Conservation (phyloP, 2,329 filamentous ascomycete genomes). For the Ambrosiella cleistominuta region DNA sequence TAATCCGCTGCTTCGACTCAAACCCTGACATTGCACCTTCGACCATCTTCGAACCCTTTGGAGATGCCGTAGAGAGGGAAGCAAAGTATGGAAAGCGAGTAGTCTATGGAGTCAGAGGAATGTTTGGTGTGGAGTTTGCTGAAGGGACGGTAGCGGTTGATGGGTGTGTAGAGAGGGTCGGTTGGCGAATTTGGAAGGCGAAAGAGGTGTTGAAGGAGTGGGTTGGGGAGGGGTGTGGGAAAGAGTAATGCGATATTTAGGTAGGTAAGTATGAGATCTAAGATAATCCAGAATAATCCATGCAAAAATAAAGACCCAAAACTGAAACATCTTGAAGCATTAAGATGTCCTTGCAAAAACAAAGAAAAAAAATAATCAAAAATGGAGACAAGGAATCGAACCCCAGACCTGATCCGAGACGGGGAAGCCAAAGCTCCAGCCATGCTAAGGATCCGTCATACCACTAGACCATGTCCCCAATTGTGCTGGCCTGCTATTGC, state of each 20-base stretch:
- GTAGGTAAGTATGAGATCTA: slow-evolving; percentile 19
- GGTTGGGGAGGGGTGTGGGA: neutral
- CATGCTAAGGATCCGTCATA: slow-evolving; percentile 11
- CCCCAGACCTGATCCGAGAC: slow-evolving; percentile 3
- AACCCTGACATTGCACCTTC: slow-evolving; percentile 80
- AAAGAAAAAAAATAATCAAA: neutral
- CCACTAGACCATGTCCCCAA: slow-evolving; percentile 11
- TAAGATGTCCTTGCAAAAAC: neutral
- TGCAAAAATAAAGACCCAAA: too few species aligned
- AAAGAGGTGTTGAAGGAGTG: slow-evolving; percentile 71
- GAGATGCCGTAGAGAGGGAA: slow-evolving; percentile 67
- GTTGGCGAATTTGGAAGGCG: slow-evolving; percentile 88
- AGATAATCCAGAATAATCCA: neutral
- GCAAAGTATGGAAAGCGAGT: slow-evolving; percentile 78
- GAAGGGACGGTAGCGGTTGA: slow-evolving; percentile 84
- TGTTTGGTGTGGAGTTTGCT: slow-evolving; percentile 94
- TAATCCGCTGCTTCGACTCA: slow-evolving; percentile 83
- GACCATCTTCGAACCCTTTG: slow-evolving; percentile 65
- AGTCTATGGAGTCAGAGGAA: slow-evolving; percentile 85
- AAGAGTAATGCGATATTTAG: neutral
- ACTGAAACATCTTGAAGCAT: neutral
- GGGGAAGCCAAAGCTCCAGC: neutral
- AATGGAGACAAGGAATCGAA: slow-evolving; percentile 8
- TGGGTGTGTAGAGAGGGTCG: slow-evolving; percentile 74
- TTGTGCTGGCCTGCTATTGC: neutral